These are phyloP conservation scores for Fraxinus baroniana DNA, from an alignment of 305 asterid species.

Conservation along the genomic window DNA sequence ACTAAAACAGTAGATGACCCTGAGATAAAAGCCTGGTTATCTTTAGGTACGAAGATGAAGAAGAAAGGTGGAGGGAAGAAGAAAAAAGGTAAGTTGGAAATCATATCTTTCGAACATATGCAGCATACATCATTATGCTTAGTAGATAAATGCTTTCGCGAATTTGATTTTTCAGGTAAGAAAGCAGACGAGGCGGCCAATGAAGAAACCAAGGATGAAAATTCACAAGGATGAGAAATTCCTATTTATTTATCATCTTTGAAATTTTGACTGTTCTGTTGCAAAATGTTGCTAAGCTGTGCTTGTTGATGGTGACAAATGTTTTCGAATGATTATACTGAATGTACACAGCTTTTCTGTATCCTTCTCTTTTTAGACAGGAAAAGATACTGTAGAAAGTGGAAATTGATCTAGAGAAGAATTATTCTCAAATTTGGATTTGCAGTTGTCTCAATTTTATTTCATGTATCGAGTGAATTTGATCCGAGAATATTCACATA, in stretches of 20 bases:
- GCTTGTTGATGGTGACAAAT: background rate
- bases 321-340: background rate
- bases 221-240: background rate
- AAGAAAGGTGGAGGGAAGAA: conserved; percentile 1
- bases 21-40: conserved; percentile 86
- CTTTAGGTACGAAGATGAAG: conserved; percentile 37
- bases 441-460: background rate
- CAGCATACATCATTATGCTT: background rate
- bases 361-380: background rate
- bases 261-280: background rate
- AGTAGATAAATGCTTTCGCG: background rate
- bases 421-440: background rate
- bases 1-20: conserved; percentile 75
- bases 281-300: background rate
- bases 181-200: background rate
- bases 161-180: background rate
- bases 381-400: background rate
- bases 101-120: background rate
- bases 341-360: background rate
- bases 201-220: background rate
- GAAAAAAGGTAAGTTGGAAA: background rate
- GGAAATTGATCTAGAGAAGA: background rate
- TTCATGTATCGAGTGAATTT: background rate
- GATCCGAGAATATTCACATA: background rate
- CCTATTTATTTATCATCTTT: background rate